Percentiles rank a stretch among this genome's conserved stretches.
Evolutionary conservation across 2,329 filamentous ascomycete species (phyloP).

Genomic region (Scedosporium boydii): DNA sequence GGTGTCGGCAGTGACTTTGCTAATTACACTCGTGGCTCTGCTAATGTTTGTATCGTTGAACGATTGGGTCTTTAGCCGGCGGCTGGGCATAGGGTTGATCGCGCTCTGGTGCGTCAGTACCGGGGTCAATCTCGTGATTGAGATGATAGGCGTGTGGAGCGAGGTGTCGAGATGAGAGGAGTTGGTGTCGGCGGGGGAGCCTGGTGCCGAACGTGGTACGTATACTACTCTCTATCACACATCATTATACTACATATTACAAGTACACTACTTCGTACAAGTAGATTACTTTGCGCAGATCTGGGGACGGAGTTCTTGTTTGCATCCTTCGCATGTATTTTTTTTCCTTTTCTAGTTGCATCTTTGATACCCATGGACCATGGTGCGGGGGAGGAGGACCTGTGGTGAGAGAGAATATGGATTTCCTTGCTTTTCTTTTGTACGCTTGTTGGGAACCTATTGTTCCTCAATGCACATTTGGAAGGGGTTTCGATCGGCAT

Average conservation of each 20-base stretch:
- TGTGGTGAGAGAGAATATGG: background rate
- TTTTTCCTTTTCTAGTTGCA: background rate
- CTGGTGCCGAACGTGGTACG: background rate
- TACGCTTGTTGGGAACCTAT: background rate
- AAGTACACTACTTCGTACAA: background rate
- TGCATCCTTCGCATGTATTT: background rate
- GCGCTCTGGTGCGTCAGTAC: constrained; percentile 75
- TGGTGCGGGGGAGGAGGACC: background rate
- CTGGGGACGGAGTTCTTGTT: background rate
- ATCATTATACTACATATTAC: background rate
- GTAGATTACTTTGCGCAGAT: background rate
- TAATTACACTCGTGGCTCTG: constrained; percentile 69
- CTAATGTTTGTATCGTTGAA: constrained; percentile 77
- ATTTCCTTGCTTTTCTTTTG: background rate
- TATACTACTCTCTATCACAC: too few relatives aligned
- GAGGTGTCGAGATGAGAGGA: constrained; percentile 17
- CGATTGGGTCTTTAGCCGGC: constrained; percentile 73
- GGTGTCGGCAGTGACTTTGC: constrained; percentile 73
- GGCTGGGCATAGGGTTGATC: constrained; percentile 74
- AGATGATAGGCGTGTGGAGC: constrained; percentile 51
- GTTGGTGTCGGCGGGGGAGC: background rate
- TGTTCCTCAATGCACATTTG: background rate
- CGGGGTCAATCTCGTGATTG: constrained; percentile 68
- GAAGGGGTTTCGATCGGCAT: background rate
- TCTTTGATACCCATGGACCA: background rate